Conservation (phyloP, 2,329 filamentous ascomycete species). For the Cladosporium phlei region DNA sequence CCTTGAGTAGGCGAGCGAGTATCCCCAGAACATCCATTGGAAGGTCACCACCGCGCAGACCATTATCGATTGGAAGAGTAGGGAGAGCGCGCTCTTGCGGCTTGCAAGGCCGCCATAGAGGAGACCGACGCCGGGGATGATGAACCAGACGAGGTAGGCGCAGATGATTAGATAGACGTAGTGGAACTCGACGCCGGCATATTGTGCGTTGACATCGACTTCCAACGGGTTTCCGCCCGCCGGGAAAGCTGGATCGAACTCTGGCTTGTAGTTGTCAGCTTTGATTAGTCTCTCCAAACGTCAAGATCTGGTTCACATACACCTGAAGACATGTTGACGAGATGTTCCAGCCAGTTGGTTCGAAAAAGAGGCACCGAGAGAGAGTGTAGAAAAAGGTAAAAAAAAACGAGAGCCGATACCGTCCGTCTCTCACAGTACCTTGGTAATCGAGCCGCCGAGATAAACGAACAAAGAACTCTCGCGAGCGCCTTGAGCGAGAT, state of each 20-base stretch:
- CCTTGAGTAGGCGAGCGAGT: conserved; percentile 58
- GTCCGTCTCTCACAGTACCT: too few species aligned
- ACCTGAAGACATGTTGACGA: conserved; percentile 3
- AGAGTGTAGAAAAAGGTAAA: too few species aligned
- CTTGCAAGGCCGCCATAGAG: conserved; percentile 61
- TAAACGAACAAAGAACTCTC: too few species aligned
- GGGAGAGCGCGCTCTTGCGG: conserved; percentile 56
- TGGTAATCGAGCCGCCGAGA: too few species aligned
- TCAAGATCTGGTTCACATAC: neutral
- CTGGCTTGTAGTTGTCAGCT: conserved; percentile 24
- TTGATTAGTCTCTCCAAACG: neutral
- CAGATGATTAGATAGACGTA: conserved; percentile 58
- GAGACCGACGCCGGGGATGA: conserved; percentile 62
- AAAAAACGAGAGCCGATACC: too few species aligned
- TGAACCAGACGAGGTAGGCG: conserved; percentile 59
- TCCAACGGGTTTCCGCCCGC: conserved; percentile 49
- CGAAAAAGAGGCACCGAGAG: too few species aligned
- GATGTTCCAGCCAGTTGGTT: neutral
- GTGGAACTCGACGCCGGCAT: conserved; percentile 55
- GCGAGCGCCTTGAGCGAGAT: neutral
- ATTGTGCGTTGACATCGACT: conserved; percentile 51
- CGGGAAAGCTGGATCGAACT: conserved; percentile 40
- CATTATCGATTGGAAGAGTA: conserved; percentile 61
- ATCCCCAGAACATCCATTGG: conserved; percentile 57
- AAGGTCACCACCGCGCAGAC: conserved; percentile 54